phyloP scores from a whole-genome alignment of 768 basidiomycete species.

The Pisolithus albus region DNA sequence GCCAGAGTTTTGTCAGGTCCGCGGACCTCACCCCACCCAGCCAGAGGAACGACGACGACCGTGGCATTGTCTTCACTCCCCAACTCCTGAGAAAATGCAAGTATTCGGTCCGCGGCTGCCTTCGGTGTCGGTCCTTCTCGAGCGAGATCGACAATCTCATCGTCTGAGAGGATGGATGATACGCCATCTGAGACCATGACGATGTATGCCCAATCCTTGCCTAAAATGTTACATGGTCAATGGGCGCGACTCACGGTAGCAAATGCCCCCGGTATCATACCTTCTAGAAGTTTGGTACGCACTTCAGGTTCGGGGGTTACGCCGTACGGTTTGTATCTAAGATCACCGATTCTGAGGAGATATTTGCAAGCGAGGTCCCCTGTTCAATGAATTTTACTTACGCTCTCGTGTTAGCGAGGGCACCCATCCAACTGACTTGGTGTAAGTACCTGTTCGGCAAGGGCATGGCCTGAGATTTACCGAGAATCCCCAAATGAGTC shows the following conservation, averaged over 20 bases:
- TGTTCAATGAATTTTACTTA: constrained; percentile 28
- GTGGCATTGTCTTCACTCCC: constrained; percentile 86
- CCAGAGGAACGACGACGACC: constrained; percentile 82
- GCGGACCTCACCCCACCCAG: constrained; percentile 80
- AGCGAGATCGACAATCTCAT: constrained; percentile 89
- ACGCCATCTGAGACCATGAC: constrained; percentile 92
- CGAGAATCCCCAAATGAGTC: constrained; percentile 93
- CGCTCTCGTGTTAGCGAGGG: constrained; percentile 87
- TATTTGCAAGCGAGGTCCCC: constrained; percentile 3
- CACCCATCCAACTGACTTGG: constrained; percentile 81
- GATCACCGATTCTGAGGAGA: constrained; percentile 68
- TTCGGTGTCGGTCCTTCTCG: constrained; percentile 65
- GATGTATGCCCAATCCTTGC: constrained; percentile 78
- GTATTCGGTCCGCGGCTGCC: constrained; percentile 73
- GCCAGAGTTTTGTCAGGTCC: constrained; percentile 80
- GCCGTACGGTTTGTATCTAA: constrained; percentile 82
- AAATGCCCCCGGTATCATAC: constrained; percentile 31
- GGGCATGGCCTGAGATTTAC: constrained; percentile 30
- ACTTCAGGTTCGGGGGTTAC: constrained; percentile 94
- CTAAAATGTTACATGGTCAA: constrained; percentile 32
- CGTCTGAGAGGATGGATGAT: constrained; percentile 84
- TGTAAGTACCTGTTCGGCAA: constrained; percentile 1
- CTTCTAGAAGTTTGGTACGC: constrained; percentile 64
- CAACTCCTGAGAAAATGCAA: constrained; percentile 82
- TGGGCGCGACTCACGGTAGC: background rate